Evolutionary conservation across 306 rosid species (phyloP).

Genomic region (Quercus suber): DNA sequence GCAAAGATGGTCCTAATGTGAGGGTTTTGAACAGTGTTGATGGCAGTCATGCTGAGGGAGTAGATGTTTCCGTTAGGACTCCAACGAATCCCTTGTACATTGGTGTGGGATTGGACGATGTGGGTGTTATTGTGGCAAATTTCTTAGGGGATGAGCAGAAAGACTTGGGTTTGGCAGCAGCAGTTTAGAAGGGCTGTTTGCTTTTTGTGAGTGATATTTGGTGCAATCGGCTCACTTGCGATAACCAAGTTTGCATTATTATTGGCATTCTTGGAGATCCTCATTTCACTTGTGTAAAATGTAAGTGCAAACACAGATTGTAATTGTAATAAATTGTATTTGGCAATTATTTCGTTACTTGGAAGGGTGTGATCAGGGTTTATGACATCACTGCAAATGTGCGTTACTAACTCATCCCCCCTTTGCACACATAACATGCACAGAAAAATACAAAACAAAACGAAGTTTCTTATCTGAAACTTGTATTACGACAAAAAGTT

Average conservation of each 20-base stretch:
- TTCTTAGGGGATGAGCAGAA: constrained; percentile 34
- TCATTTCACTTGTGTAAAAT: background rate
- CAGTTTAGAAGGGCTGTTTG: constrained; percentile 6
- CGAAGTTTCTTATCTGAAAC: too few species aligned
- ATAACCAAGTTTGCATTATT: background rate
- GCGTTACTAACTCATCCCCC: too few species aligned
- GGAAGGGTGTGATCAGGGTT: too few species aligned
- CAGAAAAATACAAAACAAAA: too few species aligned
- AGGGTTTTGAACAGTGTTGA: constrained; percentile 41
- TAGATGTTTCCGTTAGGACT: constrained; percentile 38
- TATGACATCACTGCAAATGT: too few species aligned
- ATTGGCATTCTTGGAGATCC: background rate
- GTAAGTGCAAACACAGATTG: background rate
- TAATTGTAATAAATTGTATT: background rate
- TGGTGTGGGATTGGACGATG: constrained; percentile 84
- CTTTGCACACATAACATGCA: too few species aligned
- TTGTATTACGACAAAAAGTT: too few species aligned
- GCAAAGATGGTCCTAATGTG: constrained; percentile 82
- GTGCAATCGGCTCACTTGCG: background rate
- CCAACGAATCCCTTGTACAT: constrained; percentile 54
- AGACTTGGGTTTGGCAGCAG: constrained; percentile 28
- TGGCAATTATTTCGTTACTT: background rate
- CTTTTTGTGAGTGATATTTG: background rate
- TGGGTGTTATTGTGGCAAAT: constrained; percentile 55
- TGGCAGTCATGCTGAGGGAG: constrained; percentile 26